Evolutionary conservation across 2,329 filamentous ascomycete genomes (phyloP).

Genomic region (Blastomyces emzantsi): DNA sequence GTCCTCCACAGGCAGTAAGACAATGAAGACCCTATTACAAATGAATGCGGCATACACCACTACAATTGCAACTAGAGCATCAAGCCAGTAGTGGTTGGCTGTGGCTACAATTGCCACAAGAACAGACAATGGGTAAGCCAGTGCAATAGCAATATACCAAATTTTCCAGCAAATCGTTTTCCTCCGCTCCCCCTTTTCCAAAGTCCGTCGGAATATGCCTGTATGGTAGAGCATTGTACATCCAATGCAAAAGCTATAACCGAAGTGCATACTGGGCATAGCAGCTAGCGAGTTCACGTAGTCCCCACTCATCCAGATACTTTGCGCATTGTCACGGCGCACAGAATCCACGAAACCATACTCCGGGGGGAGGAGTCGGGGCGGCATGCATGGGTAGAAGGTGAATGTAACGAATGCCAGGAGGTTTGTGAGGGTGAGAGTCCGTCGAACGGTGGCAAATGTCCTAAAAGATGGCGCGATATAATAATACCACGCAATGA

Average conservation of each 20-base stretch:
- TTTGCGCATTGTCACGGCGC: slow-evolving; percentile 46
- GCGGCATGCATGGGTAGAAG: slow-evolving; percentile 57
- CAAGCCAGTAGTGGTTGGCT: slow-evolving; percentile 52
- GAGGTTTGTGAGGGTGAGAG: slow-evolving; percentile 54
- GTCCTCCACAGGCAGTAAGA: slow-evolving; percentile 46
- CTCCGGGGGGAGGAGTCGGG: slow-evolving; percentile 50
- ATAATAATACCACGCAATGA: slow-evolving; percentile 37
- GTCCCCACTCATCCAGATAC: slow-evolving; percentile 47
- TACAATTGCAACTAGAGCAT: slow-evolving; percentile 43
- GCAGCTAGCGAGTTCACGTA: slow-evolving; percentile 52
- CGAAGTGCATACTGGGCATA: slow-evolving; percentile 51
- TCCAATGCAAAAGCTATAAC: slow-evolving; percentile 49
- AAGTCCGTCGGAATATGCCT: slow-evolving; percentile 38
- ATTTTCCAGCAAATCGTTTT: slow-evolving; percentile 36
- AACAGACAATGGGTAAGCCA: slow-evolving; percentile 44
- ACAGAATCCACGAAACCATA: slow-evolving; percentile 56
- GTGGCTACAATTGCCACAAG: slow-evolving; percentile 47
- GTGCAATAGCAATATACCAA: slow-evolving; percentile 38
- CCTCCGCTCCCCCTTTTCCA: slow-evolving; percentile 35
- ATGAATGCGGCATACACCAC: slow-evolving; percentile 42
- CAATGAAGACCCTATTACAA: slow-evolving; percentile 43
- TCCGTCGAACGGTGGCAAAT: slow-evolving; percentile 50
- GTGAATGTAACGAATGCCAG: slow-evolving; percentile 54
- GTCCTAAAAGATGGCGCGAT: slow-evolving; percentile 37
- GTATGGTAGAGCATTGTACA: slow-evolving; percentile 47